Conservation (phyloP, 2,329 filamentous ascomycete genomes). For the Fusarium pilosicola region DNA sequence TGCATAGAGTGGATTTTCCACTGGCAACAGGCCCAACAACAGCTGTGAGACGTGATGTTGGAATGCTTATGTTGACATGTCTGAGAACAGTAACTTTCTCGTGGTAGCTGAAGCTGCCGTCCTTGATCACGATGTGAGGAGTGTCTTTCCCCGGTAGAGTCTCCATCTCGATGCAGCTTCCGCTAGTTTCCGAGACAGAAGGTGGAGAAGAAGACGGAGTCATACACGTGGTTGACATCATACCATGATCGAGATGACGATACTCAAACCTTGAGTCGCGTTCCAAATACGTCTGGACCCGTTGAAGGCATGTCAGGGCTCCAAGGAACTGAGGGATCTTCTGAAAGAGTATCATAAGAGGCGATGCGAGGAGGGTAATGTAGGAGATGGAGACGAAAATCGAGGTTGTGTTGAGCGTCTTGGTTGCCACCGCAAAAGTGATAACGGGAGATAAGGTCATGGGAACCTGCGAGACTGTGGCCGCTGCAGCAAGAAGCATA, state of each 20-base stretch:
- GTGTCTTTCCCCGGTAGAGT: not conserved
- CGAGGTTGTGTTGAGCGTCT: slow-evolving; percentile 47
- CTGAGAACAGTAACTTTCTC: slow-evolving; percentile 26
- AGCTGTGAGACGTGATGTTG: slow-evolving; percentile 41
- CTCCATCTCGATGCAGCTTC: not conserved
- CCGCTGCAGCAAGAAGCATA: slow-evolving; percentile 29
- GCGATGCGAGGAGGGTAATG: not conserved
- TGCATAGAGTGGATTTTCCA: slow-evolving; percentile 51
- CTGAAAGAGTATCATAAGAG: not conserved
- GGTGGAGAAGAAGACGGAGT: not conserved
- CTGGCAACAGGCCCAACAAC: slow-evolving; percentile 50
- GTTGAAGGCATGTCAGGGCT: not conserved
- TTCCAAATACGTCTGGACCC: not conserved
- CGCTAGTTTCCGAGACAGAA: rapidly evolving
- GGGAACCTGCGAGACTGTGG: slow-evolving; percentile 46
- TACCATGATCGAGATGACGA: rapidly evolving
- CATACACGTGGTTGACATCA: rapidly evolving
- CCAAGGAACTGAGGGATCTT: not conserved
- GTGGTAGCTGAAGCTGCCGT: slow-evolving; percentile 38
- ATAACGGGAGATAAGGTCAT: slow-evolving; percentile 49
- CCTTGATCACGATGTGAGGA: not conserved
- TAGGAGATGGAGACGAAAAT: slow-evolving; percentile 21
- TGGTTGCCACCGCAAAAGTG: slow-evolving; percentile 47
- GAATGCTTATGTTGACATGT: slow-evolving; percentile 21
- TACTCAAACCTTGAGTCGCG: not conserved